Conservation (phyloP, 2,329 filamentous ascomycete genomes). For the Phialophora macrospora region DNA sequence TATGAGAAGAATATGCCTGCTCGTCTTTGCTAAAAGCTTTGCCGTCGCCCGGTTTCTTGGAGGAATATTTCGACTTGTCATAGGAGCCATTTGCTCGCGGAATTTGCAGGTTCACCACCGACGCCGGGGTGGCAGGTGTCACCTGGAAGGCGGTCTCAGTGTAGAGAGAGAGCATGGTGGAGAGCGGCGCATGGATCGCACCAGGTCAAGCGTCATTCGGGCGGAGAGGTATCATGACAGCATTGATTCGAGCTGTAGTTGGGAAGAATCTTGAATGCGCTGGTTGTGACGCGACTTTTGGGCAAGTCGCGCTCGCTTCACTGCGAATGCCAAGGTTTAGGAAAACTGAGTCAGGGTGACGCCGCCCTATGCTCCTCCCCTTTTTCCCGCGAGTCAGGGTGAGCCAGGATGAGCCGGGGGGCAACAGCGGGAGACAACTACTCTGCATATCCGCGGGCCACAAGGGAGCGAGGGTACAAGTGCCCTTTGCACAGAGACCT, state of each 20-base stretch:
- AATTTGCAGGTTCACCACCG: slow-evolving; percentile 29
- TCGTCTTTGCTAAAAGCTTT: slow-evolving; percentile 50
- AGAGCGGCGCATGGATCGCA: slow-evolving; percentile 18
- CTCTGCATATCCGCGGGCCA: no score
- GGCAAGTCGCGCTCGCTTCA: slow-evolving; percentile 7
- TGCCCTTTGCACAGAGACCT: no score
- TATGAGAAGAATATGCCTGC: slow-evolving; percentile 70
- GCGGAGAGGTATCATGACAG: slow-evolving; percentile 1
- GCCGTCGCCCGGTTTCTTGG: slow-evolving; percentile 17
- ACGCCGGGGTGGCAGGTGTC: slow-evolving; percentile 30
- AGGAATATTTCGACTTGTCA: slow-evolving; percentile 32
- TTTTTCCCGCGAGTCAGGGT: no score
- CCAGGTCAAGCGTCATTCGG: slow-evolving; percentile 17
- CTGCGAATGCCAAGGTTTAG: neutral
- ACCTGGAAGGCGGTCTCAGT: slow-evolving; percentile 38
- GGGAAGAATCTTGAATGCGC: neutral
- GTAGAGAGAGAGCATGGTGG: slow-evolving; percentile 40
- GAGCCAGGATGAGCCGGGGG: no score
- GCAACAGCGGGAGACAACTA: no score
- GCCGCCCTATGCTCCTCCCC: no score
- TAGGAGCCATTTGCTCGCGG: slow-evolving; percentile 36
- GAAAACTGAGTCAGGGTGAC: no score
- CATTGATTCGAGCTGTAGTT: neutral
- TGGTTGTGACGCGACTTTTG: slow-evolving; percentile 11
- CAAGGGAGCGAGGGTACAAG: no score